phyloP scores from a whole-genome alignment of 805 yeast species.

The Starmerella etchellsii region DNA sequence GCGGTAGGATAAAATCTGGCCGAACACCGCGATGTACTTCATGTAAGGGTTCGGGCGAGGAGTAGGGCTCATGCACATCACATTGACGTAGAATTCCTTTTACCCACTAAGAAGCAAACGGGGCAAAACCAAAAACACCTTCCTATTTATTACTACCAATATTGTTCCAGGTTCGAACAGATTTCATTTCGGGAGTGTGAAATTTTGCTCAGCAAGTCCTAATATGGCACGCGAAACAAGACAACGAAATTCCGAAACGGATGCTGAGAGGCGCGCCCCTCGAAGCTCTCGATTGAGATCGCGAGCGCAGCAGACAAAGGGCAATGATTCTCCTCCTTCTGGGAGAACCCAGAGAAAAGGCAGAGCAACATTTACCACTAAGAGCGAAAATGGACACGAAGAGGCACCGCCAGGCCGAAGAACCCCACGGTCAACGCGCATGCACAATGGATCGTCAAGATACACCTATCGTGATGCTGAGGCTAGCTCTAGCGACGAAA shows the following conservation, averaged over 20 bases:
- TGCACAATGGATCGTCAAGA: too few species aligned
- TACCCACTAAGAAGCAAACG: background rate
- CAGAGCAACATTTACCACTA: too few species aligned
- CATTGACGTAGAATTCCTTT: background rate
- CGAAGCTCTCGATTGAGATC: background rate
- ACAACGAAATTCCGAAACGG: background rate
- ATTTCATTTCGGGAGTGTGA: too few species aligned
- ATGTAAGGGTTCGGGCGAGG: background rate
- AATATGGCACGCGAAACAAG: background rate
- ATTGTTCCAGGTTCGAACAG: background rate
- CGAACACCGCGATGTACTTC: background rate
- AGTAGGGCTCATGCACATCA: slow-evolving; percentile 1
- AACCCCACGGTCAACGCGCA: too few species aligned
- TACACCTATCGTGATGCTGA: too few species aligned
- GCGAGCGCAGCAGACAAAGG: too few species aligned
- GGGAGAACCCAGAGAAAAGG: too few species aligned
- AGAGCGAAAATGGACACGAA: too few species aligned
- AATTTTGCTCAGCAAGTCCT: background rate
- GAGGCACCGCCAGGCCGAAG: too few species aligned
- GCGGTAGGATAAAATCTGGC: too few species aligned
- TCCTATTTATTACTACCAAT: background rate
- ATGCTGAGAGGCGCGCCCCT: background rate
- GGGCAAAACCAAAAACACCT: background rate
- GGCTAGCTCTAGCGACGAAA: too few species aligned
- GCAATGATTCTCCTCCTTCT: too few species aligned